Evolutionary conservation across 2,329 filamentous ascomycete genomes (phyloP).

Genomic region (Fusarium cicatricum): DNA sequence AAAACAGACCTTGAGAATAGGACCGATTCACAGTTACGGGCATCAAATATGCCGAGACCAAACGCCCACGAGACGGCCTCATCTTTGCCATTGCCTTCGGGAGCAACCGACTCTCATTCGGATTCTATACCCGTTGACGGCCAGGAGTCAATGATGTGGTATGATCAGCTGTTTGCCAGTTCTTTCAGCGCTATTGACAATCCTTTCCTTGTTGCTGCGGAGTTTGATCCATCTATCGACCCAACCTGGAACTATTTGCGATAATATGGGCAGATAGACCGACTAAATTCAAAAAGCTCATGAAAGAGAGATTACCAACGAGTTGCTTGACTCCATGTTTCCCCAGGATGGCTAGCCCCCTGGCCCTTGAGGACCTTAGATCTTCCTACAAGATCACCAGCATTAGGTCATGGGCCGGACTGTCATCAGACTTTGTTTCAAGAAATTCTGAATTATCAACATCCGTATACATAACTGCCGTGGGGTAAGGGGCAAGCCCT

Average conservation of each 20-base stretch:
- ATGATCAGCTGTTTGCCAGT: constrained; percentile 46
- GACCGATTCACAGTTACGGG: background rate
- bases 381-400: too few species aligned
- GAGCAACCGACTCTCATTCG: background rate
- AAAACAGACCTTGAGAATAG: background rate
- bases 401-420: too few species aligned
- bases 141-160: constrained; percentile 49
- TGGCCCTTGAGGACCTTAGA: too few species aligned
- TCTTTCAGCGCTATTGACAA: constrained; percentile 47
- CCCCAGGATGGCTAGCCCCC: too few species aligned
- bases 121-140: constrained; percentile 38
- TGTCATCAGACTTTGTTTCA: background rate
- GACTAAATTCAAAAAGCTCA: too few species aligned
- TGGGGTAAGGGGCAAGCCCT: too few species aligned
- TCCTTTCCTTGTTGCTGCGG: constrained; percentile 44
- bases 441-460: too few species aligned
- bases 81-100: background rate
- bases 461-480: too few species aligned
- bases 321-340: too few species aligned
- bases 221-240: constrained; percentile 46
- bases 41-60: background rate
- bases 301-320: too few species aligned
- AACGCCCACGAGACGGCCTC: background rate
- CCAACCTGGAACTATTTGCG: constrained; percentile 45
- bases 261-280: constrained; percentile 5